Percentiles rank a stretch among this genome's conserved stretches.
Evolutionary conservation across 176 grass and related monocot genomes (phyloP).

Genomic region (Eragrostis curvula): DNA sequence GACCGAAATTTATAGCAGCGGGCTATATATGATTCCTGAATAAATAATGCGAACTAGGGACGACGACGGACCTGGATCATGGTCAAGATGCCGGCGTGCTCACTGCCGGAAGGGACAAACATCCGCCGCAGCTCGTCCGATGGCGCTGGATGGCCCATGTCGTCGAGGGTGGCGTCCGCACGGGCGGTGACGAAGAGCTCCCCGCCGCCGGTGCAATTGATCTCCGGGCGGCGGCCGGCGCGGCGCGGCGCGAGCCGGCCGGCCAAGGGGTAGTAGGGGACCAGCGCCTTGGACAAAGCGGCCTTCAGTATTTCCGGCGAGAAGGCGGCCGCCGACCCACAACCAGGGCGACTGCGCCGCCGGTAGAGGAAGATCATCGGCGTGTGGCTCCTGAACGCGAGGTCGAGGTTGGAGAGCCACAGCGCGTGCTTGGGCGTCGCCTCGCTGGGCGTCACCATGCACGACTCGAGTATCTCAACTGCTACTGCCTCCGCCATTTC

Average conservation of each 20-base stretch:
- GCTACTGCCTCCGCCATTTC: not conserved
- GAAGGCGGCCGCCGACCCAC: constrained; percentile 23
- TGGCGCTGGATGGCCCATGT: constrained; percentile 23
- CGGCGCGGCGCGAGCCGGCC: constrained; percentile 48
- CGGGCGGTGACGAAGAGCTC: constrained; percentile 53
- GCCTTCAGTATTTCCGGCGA: constrained; percentile 34
- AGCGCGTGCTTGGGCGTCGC: constrained; percentile 17
- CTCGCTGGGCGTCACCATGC: constrained; percentile 24
- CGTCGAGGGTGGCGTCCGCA: constrained; percentile 3
- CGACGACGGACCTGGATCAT: constrained; percentile 68
- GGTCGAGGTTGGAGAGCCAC: constrained; percentile 72
- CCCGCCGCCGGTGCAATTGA: constrained; percentile 61
- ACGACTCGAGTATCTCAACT: constrained; percentile 5
- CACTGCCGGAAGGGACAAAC: constrained; percentile 42
- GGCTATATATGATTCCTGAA: too few species aligned
- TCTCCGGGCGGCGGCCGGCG: constrained; percentile 53
- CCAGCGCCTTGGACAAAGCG: constrained; percentile 62
- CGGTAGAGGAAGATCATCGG: constrained; percentile 66
- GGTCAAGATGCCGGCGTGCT: constrained; percentile 24
- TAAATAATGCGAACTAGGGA: too few species aligned
- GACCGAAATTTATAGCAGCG: too few species aligned
- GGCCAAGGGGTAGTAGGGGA: constrained; percentile 61
- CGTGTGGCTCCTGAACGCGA: constrained; percentile 52
- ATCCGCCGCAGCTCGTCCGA: constrained; percentile 45
- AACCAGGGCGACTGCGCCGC: too few species aligned